Evolutionary conservation across 306 rosid species (phyloP).

Genomic region (Benincasa hispida): DNA sequence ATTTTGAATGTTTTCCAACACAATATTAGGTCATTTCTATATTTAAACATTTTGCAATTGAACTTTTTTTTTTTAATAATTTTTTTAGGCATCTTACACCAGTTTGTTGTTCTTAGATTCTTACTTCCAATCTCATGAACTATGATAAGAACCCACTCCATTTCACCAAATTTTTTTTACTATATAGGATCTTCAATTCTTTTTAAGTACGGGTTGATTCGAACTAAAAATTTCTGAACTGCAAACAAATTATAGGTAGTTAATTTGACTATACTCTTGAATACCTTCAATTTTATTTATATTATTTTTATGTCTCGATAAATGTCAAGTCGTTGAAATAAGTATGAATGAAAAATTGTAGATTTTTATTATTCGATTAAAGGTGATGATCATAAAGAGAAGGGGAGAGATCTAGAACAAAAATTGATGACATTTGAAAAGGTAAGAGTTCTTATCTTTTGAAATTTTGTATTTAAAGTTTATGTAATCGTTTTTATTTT

Average conservation of each 20-base stretch:
- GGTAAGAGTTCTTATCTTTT: neutral
- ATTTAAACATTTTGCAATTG: neutral
- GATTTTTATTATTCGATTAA: neutral
- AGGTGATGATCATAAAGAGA: neutral
- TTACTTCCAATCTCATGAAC: neutral
- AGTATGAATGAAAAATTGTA: neutral
- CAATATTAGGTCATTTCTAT: neutral
- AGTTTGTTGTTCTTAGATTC: neutral
- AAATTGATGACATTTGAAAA: neutral
- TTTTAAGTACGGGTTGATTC: too few species aligned
- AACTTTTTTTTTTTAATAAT: too few species aligned
- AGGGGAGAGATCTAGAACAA: neutral
- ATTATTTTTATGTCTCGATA: too few species aligned
- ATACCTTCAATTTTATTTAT: too few species aligned
- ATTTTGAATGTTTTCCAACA: neutral
- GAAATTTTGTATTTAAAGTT: neutral
- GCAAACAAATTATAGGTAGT: too few species aligned
- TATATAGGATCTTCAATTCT: too few species aligned
- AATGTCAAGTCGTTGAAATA: too few species aligned
- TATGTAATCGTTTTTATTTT: neutral
- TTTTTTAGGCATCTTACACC: neutral
- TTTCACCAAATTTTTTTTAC: neutral
- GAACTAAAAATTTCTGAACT: too few species aligned
- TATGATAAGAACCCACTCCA: neutral
- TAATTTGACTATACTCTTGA: too few species aligned